Percentiles rank a stretch among this genome's conserved stretches.
Conservation (phyloP, 176 grass and related monocot genomes). For the Ensete glaucum region DNA sequence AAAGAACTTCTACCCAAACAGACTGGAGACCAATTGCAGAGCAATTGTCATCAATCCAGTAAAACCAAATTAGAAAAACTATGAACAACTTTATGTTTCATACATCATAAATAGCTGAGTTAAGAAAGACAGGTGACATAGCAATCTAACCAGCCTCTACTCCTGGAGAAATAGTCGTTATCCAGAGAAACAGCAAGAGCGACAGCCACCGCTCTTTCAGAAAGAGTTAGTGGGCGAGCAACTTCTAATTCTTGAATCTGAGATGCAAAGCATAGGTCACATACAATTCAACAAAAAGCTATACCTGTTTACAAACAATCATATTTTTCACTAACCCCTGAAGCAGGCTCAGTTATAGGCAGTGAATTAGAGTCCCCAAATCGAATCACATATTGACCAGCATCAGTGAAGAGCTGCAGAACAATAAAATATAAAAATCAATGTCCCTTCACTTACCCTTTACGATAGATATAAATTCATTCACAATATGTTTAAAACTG, state of each 20-base stretch:
- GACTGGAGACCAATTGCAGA: background rate
- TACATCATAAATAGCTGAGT: background rate
- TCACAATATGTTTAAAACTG: background rate
- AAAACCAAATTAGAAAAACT: background rate
- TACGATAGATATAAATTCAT: background rate
- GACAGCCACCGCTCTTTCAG: constrained; percentile 78
- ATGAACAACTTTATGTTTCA: background rate
- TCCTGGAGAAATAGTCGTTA: constrained; percentile 79
- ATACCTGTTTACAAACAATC: background rate
- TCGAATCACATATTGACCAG: constrained; percentile 87
- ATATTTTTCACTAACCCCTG: constrained; percentile 33
- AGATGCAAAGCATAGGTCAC: constrained; percentile 4
- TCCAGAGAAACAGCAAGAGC: constrained; percentile 81
- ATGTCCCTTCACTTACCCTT: background rate
- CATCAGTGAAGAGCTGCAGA: constrained; percentile 90
- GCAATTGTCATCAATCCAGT: background rate
- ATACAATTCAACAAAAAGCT: constrained; percentile 5
- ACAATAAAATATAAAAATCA: constrained; percentile 10
- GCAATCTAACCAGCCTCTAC: constrained; percentile 61
- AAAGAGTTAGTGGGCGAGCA: constrained; percentile 54
- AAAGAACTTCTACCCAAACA: background rate
- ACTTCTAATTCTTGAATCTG: constrained; percentile 65
- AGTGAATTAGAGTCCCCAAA: constrained; percentile 54
- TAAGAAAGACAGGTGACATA: constrained; percentile 9
- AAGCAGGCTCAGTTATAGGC: constrained; percentile 17